phyloP scores from a whole-genome alignment of 441 rosid genomes.

The Isatis lusitanica region DNA sequence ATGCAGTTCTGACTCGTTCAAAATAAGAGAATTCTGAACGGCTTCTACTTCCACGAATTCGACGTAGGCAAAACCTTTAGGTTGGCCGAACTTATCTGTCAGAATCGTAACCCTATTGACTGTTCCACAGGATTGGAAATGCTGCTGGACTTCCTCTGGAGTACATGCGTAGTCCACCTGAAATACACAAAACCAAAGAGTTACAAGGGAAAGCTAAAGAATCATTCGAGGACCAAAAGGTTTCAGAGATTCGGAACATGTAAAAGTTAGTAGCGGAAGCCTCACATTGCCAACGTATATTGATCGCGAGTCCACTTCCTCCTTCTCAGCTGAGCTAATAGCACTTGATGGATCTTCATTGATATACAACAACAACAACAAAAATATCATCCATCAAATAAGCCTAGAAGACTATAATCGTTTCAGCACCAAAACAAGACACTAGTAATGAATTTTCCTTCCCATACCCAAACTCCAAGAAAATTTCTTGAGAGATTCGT shows the following conservation, averaged over 20 bases:
- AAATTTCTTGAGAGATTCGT: neutral
- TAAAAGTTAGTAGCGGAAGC: slow-evolving; percentile 32
- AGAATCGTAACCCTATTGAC: slow-evolving; percentile 45
- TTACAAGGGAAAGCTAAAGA: neutral
- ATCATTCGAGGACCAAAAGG: neutral
- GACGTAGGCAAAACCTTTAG: slow-evolving; percentile 86
- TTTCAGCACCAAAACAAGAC: neutral
- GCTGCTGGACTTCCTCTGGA: slow-evolving; percentile 24
- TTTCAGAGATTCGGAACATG: neutral
- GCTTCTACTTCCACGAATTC: slow-evolving; percentile 81
- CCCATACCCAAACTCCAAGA: neutral
- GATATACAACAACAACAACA: slow-evolving; percentile 5
- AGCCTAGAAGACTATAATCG: slow-evolving; percentile 7
- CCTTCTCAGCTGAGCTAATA: slow-evolving; percentile 68
- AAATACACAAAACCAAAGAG: slow-evolving; percentile 14
- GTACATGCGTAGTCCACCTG: slow-evolving; percentile 83
- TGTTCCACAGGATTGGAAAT: neutral
- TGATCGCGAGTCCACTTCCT: slow-evolving; percentile 76
- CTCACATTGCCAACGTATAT: slow-evolving; percentile 86
- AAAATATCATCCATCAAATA: slow-evolving; percentile 2
- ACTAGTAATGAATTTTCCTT: neutral
- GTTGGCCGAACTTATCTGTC: slow-evolving; percentile 85
- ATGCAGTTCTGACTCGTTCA: slow-evolving; percentile 78
- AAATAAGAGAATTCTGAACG: slow-evolving; percentile 63
- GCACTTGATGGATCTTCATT: slow-evolving; percentile 58